Percentiles rank a stretch among this genome's conserved stretches.
Conservation (phyloP, 306 rosid genomes). For the Vigna reflexopilosa region DNA sequence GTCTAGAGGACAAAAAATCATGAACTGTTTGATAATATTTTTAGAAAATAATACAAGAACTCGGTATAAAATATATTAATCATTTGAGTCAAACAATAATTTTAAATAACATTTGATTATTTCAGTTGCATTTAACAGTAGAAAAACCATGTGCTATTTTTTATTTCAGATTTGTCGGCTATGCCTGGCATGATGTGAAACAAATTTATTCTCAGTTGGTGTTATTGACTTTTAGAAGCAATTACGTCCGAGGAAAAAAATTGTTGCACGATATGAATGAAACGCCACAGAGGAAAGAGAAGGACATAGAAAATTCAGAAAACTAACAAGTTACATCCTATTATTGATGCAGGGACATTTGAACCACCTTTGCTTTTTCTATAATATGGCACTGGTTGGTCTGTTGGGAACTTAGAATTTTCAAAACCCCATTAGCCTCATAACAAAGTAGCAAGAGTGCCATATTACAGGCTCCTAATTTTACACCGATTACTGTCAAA, state of each 20-base stretch:
- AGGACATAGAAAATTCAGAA: conserved; percentile 33
- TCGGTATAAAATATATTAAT: too few relatives aligned
- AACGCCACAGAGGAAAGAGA: not conserved
- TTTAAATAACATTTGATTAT: not conserved
- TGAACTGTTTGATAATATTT: too few relatives aligned
- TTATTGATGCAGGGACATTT: conserved; percentile 9
- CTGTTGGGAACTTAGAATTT: not conserved
- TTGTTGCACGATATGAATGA: conserved; percentile 12
- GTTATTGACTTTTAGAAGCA: conserved; percentile 28
- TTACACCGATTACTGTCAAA: not conserved
- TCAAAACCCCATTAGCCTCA: not conserved
- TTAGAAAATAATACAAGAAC: too few relatives aligned
- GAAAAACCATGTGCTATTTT: not conserved
- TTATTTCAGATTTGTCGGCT: conserved; percentile 40
- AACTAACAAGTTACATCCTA: conserved; percentile 27
- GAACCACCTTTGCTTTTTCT: conserved; percentile 31
- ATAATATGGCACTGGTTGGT: not conserved
- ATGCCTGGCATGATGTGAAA: conserved; percentile 32
- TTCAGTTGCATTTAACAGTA: not conserved
- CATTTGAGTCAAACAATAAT: too few relatives aligned
- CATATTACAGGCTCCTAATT: not conserved
- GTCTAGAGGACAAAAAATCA: too few relatives aligned
- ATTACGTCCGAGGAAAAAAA: conserved; percentile 14
- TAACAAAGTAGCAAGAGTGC: not conserved
- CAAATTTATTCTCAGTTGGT: conserved; percentile 3